Percentiles rank a stretch among this genome's conserved stretches.
Conservation (phyloP, 2,329 filamentous ascomycete species). For the Neonectria faginata region DNA sequence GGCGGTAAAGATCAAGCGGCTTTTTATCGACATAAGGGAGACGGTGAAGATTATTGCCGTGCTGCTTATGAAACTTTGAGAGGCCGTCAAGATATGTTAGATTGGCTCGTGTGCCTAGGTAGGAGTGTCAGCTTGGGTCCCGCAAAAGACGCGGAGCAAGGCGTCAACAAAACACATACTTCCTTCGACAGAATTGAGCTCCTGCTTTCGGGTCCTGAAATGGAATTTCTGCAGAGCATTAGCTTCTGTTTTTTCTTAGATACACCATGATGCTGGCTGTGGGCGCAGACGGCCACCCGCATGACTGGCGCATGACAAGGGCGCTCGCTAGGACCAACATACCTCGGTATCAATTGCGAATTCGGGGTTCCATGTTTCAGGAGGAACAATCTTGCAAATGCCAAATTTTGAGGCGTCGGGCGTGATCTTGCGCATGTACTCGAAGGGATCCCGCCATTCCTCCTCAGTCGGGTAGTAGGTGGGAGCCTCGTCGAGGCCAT, state of each 20-base stretch:
- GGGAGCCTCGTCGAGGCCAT: conserved; percentile 89
- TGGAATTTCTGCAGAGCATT: conserved; percentile 80
- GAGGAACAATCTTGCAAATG: conserved; percentile 95
- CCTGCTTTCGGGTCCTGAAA: conserved; percentile 94
- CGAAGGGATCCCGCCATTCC: conserved; percentile 93
- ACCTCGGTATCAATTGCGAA: conserved; percentile 99
- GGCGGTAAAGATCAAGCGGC: conserved; percentile 91
- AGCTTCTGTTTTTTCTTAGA: conserved; percentile 30
- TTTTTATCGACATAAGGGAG: conserved; percentile 98
- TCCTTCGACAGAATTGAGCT: conserved; percentile 97
- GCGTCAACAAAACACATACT: conserved; percentile 68
- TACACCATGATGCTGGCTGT: not conserved
- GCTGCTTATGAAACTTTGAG: conserved; percentile 95
- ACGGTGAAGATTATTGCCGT: conserved; percentile 92
- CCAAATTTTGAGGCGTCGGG: conserved; percentile 89
- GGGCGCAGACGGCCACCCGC: not conserved
- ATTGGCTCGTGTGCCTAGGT: conserved; percentile 88
- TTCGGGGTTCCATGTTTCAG: conserved; percentile 91
- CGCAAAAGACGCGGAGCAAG: conserved; percentile 10
- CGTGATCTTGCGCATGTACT: conserved; percentile 92
- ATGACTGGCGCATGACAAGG: not conserved
- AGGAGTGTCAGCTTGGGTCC: conserved; percentile 49
- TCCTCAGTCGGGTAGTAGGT: conserved; percentile 91
- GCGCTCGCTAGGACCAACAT: conserved; percentile 34
- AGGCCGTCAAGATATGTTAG: conserved; percentile 96